Evolutionary conservation across 1,284 basidiomycete species (phyloP), one percentile per base, ranked within the genome.

Genomic region (Exobasidium rhododendri): DNA sequence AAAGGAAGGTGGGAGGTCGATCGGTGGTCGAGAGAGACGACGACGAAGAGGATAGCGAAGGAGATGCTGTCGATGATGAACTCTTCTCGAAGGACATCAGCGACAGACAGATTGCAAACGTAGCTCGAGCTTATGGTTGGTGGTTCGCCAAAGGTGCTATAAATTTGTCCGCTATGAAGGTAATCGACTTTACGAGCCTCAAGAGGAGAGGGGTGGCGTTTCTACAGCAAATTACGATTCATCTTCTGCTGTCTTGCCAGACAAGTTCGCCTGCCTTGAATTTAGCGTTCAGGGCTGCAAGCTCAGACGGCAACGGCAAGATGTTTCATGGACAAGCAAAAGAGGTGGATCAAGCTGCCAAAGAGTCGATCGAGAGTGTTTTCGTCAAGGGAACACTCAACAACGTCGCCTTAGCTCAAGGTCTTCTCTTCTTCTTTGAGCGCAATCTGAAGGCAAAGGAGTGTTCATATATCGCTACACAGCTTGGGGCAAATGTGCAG

Each of bases 41-140:
- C 35, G 83, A 83, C 65, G 85, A 85, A 24, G 83, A 83, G 29
- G 60, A 28, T 7, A 32, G 26, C 32, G 61, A 26, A 17, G 81
- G 80, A 49, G 64, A 70, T 22, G 62, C 73, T 53, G 65, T 70
- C 45, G 68, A 73, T 29, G 35, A 49, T 29, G 58, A 55, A 32
- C n/a, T 5, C 14, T 17, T 17, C 20, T 14, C 14, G 31, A 30
- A 10, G 7, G 61, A 51, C 0, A 55, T 24, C 3, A 20, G n/a
- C 28, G 59, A 59, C 3, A 53, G 67, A 5, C 84, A 85, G 71
- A 85, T 83, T 53, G 83, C 90, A 29, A 91, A 89, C 71, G 73
- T 90, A 13, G 90, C 91, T 26, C 85, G 84, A 62, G 87, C 89
- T 2, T 91, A 91, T 71, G 90, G 85, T 0, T 94, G 90, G 88